phyloP scores from a whole-genome alignment of 2,329 filamentous ascomycete genomes.

The Lasiodiplodia sp. region DNA sequence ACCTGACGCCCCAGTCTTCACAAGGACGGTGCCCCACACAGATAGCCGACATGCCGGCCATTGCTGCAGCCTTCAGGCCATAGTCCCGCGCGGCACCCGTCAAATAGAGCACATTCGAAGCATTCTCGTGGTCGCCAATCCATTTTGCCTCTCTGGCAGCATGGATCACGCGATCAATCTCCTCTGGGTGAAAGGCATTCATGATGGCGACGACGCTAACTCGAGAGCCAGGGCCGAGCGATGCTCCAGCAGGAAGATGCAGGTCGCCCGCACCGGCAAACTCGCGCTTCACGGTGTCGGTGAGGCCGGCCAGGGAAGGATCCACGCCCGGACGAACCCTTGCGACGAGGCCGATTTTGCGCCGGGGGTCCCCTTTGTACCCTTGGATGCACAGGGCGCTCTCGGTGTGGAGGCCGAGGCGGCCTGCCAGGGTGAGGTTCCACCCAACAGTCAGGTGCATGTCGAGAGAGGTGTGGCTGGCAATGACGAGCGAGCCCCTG shows the following conservation, averaged over 20 bases:
- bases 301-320: slow-evolving; percentile 9
- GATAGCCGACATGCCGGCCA: slow-evolving; percentile 43
- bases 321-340: slow-evolving; percentile 24
- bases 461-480: slow-evolving; percentile 48
- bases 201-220: slow-evolving; percentile 45
- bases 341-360: slow-evolving; percentile 49
- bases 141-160: slow-evolving; percentile 38
- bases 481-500: slow-evolving; percentile 41
- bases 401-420: slow-evolving; percentile 40
- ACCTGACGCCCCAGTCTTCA: slow-evolving; percentile 51
- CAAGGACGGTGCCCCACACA: slow-evolving; percentile 49
- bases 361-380: slow-evolving; percentile 48
- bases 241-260: slow-evolving; percentile 23
- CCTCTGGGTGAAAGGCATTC: slow-evolving; percentile 50
- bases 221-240: background rate
- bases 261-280: slow-evolving; percentile 38
- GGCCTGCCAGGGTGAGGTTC: slow-evolving; percentile 44
- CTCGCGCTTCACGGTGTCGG: slow-evolving; percentile 36
- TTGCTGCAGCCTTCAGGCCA: slow-evolving; percentile 43
- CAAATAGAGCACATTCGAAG: slow-evolving; percentile 45
- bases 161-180: slow-evolving; percentile 45
- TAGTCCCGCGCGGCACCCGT: slow-evolving; percentile 47
- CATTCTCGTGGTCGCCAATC: slow-evolving; percentile 36
- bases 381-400: slow-evolving; percentile 45
- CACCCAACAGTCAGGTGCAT: slow-evolving; percentile 49